phyloP scores from a whole-genome alignment of 768 basidiomycete species.

The Mycena amicta region DNA sequence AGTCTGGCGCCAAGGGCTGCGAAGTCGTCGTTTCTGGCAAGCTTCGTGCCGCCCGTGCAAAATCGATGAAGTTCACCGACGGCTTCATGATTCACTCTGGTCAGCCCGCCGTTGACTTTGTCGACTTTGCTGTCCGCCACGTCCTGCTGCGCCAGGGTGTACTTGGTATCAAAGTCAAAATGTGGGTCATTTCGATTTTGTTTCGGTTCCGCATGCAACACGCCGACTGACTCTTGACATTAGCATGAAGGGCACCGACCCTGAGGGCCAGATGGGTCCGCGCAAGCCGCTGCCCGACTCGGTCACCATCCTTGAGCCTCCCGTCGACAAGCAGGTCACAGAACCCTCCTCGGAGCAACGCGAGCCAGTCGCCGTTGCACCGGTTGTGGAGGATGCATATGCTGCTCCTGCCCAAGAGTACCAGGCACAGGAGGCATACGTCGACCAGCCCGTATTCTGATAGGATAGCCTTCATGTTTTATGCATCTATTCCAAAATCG shows the following conservation, averaged over 20 bases:
- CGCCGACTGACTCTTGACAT: neutral
- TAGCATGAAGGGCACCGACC: constrained; percentile 97
- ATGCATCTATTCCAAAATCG: too few species aligned
- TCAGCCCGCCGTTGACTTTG: constrained; percentile 95
- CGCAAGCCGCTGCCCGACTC: constrained; percentile 93
- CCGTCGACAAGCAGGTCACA: constrained; percentile 85
- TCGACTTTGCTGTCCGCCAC: constrained; percentile 97
- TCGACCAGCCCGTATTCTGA: constrained; percentile 64
- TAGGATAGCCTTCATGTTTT: too few species aligned
- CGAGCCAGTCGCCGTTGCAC: constrained; percentile 61
- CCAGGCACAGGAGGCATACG: constrained; percentile 43
- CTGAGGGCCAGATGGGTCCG: constrained; percentile 87
- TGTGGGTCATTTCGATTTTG: constrained; percentile 49
- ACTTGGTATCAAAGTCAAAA: constrained; percentile 99
- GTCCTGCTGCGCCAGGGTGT: constrained; percentile 98
- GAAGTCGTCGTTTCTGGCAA: constrained; percentile 99
- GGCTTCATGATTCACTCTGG: constrained; percentile 99
- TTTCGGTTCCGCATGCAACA: constrained; percentile 19
- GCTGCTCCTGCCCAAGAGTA: constrained; percentile 45
- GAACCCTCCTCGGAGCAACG: constrained; percentile 91
- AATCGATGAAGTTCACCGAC: constrained; percentile 99
- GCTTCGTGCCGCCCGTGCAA: constrained; percentile 98
- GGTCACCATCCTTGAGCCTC: constrained; percentile 87
- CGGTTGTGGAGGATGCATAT: constrained; percentile 54
- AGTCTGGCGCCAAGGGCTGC: constrained; percentile 99